Percentiles rank a stretch among this genome's conserved stretches.
phyloP scores from a whole-genome alignment of 129 eudicot genomes.

The Arctium minus region DNA sequence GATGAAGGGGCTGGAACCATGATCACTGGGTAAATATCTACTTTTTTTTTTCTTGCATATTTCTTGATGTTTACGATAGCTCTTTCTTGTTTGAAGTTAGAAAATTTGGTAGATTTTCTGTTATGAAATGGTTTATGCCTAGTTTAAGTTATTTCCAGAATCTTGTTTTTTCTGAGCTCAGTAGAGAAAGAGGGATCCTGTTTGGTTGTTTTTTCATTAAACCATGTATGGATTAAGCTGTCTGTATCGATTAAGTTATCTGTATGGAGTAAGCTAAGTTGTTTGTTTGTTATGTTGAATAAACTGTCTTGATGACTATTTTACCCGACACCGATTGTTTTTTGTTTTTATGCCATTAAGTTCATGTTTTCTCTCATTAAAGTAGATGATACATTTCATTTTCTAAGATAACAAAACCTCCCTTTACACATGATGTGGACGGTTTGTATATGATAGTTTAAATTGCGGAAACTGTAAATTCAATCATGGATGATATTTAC shows the following conservation, averaged over 20 bases:
- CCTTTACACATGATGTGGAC: background rate
- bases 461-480: background rate
- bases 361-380: background rate
- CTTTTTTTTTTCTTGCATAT: background rate
- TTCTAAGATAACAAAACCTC: background rate
- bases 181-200: background rate
- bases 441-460: background rate
- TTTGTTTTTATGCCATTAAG: background rate
- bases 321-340: background rate
- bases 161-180: background rate
- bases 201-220: background rate
- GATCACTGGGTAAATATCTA: conserved; percentile 61
- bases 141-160: background rate
- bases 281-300: background rate
- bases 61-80: background rate
- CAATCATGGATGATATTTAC: background rate
- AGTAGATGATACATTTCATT: background rate
- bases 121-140: conserved; percentile 3
- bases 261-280: background rate
- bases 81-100: background rate
- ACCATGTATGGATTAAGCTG: background rate
- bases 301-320: background rate
- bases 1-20: conserved; percentile 97
- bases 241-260: background rate
- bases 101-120: conserved; percentile 6